phyloP scores from a whole-genome alignment of 2,329 filamentous ascomycete species.

The Ascochyta koolunga region DNA sequence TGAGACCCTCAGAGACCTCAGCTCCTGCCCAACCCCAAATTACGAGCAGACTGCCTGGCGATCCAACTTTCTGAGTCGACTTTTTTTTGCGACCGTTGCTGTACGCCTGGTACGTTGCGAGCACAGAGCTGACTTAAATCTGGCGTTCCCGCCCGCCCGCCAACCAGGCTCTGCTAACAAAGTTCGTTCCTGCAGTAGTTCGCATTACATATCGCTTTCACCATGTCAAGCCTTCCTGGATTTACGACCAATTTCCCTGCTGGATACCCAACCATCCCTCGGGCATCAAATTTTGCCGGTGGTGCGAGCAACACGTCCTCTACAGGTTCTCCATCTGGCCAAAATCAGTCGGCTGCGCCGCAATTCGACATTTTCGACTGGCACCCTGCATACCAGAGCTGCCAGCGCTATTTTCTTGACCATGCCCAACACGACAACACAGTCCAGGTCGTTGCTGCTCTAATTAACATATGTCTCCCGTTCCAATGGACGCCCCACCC shows the following conservation, averaged over 20 bases:
- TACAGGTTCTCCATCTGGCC: constrained; percentile 33
- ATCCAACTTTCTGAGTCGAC: constrained; percentile 4
- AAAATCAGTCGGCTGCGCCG: constrained; percentile 28
- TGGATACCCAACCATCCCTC: constrained; percentile 40
- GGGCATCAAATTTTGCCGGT: constrained; percentile 36
- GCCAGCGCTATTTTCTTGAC: constrained; percentile 89
- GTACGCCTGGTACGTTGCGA: constrained; percentile 29
- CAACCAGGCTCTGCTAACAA: constrained; percentile 31
- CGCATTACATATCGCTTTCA: constrained; percentile 7
- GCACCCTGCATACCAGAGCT: constrained; percentile 90
- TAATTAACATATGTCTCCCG: constrained; percentile 89
- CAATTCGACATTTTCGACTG: constrained; percentile 86
- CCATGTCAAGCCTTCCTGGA: constrained; percentile 37
- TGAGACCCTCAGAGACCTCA: constrained; percentile 16
- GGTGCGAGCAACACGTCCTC: constrained; percentile 30
- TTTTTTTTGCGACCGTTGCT: constrained; percentile 16
- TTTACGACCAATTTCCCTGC: constrained; percentile 42
- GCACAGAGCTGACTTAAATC: constrained; percentile 22
- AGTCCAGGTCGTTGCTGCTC: constrained; percentile 86
- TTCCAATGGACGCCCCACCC: constrained; percentile 71
- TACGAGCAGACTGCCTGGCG: constrained; percentile 5
- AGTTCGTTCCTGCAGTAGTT: constrained; percentile 39
- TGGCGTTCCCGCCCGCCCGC: constrained; percentile 23
- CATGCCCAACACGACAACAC: constrained; percentile 82
- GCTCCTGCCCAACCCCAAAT: neutral